A percentile compares a stretch with the other conserved stretches of the same genome.
Conservation (phyloP, 768 basidiomycete species). For the Inosperma sp. region DNA sequence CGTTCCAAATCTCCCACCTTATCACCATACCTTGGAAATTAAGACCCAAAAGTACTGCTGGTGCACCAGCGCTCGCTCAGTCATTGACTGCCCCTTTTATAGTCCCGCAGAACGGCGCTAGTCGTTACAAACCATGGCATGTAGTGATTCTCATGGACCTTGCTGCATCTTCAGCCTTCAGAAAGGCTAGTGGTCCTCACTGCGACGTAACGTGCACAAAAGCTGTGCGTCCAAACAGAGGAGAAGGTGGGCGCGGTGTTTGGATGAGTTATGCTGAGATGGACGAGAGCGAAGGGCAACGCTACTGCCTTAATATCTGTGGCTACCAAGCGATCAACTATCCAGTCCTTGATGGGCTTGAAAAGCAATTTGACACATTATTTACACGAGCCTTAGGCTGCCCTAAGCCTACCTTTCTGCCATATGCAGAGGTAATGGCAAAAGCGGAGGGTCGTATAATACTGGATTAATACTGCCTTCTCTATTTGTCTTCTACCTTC, state of each 20-base stretch:
- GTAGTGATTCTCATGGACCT: not conserved
- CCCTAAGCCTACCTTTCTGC: not conserved
- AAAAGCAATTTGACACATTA: too few species aligned
- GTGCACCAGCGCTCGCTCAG: not conserved
- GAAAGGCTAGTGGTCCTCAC: too few species aligned
- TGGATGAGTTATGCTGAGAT: too few species aligned
- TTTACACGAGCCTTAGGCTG: not conserved
- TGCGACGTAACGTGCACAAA: too few species aligned
- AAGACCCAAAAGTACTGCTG: not conserved
- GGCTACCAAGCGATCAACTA: too few species aligned
- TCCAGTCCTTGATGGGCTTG: too few species aligned
- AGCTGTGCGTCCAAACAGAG: too few species aligned
- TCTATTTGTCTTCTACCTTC: too few species aligned
- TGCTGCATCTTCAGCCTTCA: not conserved
- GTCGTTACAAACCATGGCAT: not conserved
- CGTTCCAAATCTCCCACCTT: slow-evolving; percentile 1
- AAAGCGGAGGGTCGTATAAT: too few species aligned
- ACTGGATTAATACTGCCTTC: too few species aligned
- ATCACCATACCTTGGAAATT: not conserved
- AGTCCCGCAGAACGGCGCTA: not conserved
- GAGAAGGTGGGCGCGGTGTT: too few species aligned
- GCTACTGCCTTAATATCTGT: slow-evolving; percentile 3
- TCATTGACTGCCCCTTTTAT: not conserved
- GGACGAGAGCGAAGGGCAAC: not conserved
- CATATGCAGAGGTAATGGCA: too few species aligned